These are phyloP conservation scores for Tothia fuscella DNA, from an alignment of 2,329 filamentous ascomycete genomes.

Conservation along the genomic window DNA sequence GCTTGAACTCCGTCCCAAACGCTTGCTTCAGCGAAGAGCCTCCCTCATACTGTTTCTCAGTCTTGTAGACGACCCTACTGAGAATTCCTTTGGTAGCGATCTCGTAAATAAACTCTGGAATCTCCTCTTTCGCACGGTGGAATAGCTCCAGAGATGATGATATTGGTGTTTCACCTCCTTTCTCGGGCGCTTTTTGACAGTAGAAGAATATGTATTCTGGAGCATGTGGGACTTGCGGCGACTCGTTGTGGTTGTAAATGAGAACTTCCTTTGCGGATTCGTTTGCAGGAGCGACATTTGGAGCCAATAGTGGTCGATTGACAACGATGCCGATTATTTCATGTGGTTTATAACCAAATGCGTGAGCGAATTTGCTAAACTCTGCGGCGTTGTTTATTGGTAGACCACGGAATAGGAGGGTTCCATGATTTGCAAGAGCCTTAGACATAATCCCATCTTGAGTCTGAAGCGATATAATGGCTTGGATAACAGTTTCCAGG, in stretches of 20 bases:
- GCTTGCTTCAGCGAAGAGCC: slow-evolving; percentile 35
- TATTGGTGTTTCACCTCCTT: slow-evolving; percentile 34
- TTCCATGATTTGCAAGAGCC: slow-evolving; percentile 33
- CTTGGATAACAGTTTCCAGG: slow-evolving; percentile 25
- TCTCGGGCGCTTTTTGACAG: slow-evolving; percentile 25
- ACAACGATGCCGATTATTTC: slow-evolving; percentile 42
- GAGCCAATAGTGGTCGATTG: slow-evolving; percentile 31
- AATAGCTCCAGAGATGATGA: slow-evolving; percentile 38
- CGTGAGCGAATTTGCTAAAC: slow-evolving; percentile 38
- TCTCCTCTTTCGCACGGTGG: slow-evolving; percentile 31
- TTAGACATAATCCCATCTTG: slow-evolving; percentile 27
- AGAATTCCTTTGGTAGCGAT: slow-evolving; percentile 35
- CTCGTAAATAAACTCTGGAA: slow-evolving; percentile 34
- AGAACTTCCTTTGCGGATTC: slow-evolving; percentile 36
- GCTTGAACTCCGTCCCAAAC: slow-evolving; percentile 36
- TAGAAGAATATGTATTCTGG: slow-evolving; percentile 43
- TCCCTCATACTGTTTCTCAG: slow-evolving; percentile 32
- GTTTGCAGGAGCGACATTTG: slow-evolving; percentile 36
- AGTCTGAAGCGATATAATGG: slow-evolving; percentile 27
- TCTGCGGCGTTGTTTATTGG: slow-evolving; percentile 34
- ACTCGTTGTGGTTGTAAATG: slow-evolving; percentile 42
- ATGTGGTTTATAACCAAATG: slow-evolving; percentile 36
- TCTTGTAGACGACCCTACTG: slow-evolving; percentile 31
- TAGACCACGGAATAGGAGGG: slow-evolving; percentile 35
- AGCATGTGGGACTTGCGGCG: slow-evolving; percentile 38